These are phyloP conservation scores for Verticillium alfalfae DNA, from an alignment of 2,329 filamentous ascomycete species.

Conservation along the genomic window DNA sequence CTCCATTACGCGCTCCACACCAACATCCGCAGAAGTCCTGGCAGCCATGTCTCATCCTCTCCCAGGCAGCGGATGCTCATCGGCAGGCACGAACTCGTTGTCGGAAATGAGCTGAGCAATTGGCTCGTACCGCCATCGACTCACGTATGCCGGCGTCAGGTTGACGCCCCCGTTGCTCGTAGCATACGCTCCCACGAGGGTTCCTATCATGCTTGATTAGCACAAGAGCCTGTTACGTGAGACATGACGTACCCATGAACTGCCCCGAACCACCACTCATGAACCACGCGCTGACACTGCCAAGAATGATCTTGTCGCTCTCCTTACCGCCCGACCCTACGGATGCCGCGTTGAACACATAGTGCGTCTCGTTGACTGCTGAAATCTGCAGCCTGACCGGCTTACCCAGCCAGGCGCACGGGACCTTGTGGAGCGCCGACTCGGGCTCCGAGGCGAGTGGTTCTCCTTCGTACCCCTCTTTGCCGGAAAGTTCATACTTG, in stretches of 20 bases:
- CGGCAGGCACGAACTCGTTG: not conserved
- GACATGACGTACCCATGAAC: conserved; percentile 24
- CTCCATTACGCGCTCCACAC: too few relatives aligned
- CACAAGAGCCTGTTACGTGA: not conserved
- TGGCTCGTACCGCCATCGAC: conserved; percentile 38
- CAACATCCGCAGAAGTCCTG: too few relatives aligned
- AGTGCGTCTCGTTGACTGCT: conserved; percentile 39
- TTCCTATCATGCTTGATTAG: conserved; percentile 24
- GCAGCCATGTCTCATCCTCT: not conserved
- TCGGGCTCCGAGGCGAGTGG: not conserved
- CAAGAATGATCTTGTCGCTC: conserved; percentile 27
- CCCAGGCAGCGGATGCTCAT: not conserved
- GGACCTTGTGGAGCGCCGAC: conserved; percentile 17
- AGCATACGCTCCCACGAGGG: conserved; percentile 44
- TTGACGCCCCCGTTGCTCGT: conserved; percentile 44
- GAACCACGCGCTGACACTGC: conserved; percentile 18
- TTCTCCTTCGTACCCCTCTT: not conserved
- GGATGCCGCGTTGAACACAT: conserved; percentile 30
- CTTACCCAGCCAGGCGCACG: conserved; percentile 26
- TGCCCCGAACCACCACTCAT: conserved; percentile 5
- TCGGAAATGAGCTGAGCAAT: conserved; percentile 1
- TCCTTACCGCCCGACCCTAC: conserved; percentile 13
- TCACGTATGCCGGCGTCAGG: conserved; percentile 38
- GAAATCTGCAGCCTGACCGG: conserved; percentile 34
- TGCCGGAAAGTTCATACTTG: not conserved